Percentiles rank a stretch among this genome's conserved stretches.
phyloP scores from a whole-genome alignment of 2,329 filamentous ascomycete species.

The Pseudopyricularia javanii region DNA sequence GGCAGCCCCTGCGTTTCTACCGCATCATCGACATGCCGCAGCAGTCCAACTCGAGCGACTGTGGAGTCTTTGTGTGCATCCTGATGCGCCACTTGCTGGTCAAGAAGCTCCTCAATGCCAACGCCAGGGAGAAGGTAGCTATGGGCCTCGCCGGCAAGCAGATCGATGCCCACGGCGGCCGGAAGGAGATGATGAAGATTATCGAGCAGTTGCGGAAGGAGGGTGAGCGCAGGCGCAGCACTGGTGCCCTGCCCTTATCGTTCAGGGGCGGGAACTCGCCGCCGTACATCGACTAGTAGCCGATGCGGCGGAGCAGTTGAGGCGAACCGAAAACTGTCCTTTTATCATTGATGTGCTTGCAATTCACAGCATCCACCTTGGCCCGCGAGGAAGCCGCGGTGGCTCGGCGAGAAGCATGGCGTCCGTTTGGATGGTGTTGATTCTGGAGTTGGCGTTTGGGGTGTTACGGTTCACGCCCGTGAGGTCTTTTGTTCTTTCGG shows the following conservation, averaged over 20 bases:
- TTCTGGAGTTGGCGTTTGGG: neutral
- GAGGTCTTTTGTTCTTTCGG: neutral
- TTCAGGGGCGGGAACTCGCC: conserved; percentile 13
- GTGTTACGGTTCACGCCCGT: neutral
- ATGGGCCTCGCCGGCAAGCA: conserved; percentile 86
- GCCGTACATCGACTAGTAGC: conserved; percentile 29
- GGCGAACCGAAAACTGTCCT: neutral
- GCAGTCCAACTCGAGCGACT: conserved; percentile 87
- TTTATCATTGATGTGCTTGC: neutral
- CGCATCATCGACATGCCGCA: conserved; percentile 77
- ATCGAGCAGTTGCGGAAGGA: conserved; percentile 82
- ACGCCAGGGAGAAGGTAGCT: conserved; percentile 73
- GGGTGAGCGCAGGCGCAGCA: conserved; percentile 58
- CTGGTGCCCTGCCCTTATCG: conserved; percentile 5
- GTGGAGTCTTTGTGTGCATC: conserved; percentile 90
- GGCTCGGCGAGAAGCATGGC: neutral
- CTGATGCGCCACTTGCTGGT: conserved; percentile 90
- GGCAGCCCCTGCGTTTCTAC: conserved; percentile 58
- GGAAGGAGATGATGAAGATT: conserved; percentile 84
- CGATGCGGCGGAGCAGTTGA: conserved; percentile 1
- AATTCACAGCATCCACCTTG: neutral
- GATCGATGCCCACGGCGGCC: conserved; percentile 66
- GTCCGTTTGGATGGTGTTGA: neutral
- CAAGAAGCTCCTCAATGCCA: conserved; percentile 67
- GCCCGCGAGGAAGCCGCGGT: neutral